Percentiles rank a stretch among this genome's conserved stretches.
These are phyloP conservation scores for Paraurostyla sp. DNA, from an alignment of 73 alveolate genomes.

Conservation along the genomic window DNA sequence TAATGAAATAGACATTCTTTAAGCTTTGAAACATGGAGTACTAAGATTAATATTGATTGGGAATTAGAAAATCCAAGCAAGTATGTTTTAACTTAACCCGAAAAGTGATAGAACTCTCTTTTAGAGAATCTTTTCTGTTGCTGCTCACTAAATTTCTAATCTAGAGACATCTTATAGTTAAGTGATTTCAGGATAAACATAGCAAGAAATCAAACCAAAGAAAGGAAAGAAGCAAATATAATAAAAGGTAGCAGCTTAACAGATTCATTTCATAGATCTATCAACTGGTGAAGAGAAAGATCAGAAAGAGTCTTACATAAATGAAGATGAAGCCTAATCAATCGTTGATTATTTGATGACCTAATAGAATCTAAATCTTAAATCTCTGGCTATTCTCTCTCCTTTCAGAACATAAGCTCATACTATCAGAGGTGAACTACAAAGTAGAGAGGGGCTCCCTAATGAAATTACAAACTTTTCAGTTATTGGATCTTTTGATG, in stretches of 20 bases:
- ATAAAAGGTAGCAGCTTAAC: not conserved
- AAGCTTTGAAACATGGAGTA: slow-evolving; percentile 7
- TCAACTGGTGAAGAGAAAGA: slow-evolving; percentile 44
- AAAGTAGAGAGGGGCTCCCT: slow-evolving; percentile 13
- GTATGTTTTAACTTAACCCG: slow-evolving; percentile 22
- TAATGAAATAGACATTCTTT: not conserved
- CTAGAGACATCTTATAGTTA: no score
- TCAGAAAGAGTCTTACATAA: slow-evolving; percentile 19
- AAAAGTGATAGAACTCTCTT: slow-evolving; percentile 20
- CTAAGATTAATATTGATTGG: slow-evolving; percentile 15
- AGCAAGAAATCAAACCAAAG: not conserved
- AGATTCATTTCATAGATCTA: not conserved
- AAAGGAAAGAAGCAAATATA: slow-evolving; percentile 20
- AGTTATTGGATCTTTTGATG: slow-evolving; percentile 25
- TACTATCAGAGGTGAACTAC: not conserved
- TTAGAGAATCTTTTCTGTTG: not conserved
- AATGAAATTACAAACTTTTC: not conserved
- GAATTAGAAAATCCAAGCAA: not conserved
- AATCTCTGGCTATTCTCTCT: not conserved
- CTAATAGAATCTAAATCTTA: not conserved
- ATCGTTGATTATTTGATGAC: slow-evolving; percentile 10
- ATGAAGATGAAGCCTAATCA: slow-evolving; percentile 45
- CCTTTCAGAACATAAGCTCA: slow-evolving; percentile 17
- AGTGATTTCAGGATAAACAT: not conserved
- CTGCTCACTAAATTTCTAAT: not conserved